A percentile compares a stretch with the other conserved stretches of the same genome.
phyloP scores from a whole-genome alignment of 2,329 filamentous ascomycete genomes.

The Aureobasidium mangrovei region DNA sequence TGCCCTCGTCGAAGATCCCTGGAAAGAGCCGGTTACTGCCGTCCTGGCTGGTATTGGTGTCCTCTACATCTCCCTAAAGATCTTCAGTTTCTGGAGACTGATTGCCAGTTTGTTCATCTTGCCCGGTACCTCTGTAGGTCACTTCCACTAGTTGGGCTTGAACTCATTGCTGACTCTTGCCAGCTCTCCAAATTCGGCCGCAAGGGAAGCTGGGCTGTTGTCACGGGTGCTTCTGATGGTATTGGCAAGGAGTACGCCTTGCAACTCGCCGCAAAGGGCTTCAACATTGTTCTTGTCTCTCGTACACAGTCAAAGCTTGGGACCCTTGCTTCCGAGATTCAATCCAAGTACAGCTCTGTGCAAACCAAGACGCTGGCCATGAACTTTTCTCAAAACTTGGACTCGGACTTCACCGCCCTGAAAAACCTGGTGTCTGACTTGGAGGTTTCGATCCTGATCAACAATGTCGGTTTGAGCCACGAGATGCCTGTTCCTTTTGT shows the following conservation, averaged over 20 bases:
- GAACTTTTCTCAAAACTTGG: conserved; percentile 77
- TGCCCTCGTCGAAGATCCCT: conserved; percentile 19
- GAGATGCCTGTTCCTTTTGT: conserved; percentile 84
- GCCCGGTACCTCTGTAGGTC: conserved; percentile 38
- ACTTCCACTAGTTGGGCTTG: not conserved
- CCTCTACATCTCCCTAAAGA: conserved; percentile 29
- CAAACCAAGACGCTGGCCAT: conserved; percentile 75
- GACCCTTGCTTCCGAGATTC: conserved; percentile 65
- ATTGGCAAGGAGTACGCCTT: conserved; percentile 93
- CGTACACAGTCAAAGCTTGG: conserved; percentile 91
- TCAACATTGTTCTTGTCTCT: conserved; percentile 90
- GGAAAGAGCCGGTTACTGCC: conserved; percentile 26
- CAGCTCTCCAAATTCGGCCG: conserved; percentile 85
- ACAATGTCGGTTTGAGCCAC: conserved; percentile 95
- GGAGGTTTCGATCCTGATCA: conserved; percentile 81
- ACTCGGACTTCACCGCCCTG: conserved; percentile 70
- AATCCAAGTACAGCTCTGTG: conserved; percentile 56
- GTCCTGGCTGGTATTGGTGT: conserved; percentile 30
- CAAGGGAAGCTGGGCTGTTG: conserved; percentile 85
- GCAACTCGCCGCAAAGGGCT: conserved; percentile 83
- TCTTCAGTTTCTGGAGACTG: conserved; percentile 40
- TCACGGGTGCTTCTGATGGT: conserved; percentile 93
- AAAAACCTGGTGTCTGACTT: conserved; percentile 59
- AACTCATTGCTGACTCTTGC: conserved; percentile 13
- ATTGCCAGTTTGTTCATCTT: conserved; percentile 42